phyloP scores from a whole-genome alignment of 768 basidiomycete genomes.

The Phallus indusiatus region DNA sequence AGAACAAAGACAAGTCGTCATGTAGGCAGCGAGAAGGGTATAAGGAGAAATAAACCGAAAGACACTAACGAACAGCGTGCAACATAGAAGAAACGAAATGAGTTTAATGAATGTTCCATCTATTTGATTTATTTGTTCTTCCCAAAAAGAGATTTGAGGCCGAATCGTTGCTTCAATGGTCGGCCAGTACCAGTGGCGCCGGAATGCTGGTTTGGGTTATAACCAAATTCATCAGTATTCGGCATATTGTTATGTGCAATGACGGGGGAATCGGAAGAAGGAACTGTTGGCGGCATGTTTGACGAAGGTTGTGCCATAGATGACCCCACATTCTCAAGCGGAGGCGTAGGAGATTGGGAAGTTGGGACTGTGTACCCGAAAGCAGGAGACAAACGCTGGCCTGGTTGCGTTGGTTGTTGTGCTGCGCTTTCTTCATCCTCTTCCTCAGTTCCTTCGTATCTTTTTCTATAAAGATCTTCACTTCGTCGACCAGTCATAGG shows the following conservation, averaged over 20 bases:
- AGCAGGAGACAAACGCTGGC: neutral
- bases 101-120: too few species aligned
- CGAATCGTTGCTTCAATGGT: constrained; percentile 1
- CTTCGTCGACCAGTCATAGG: neutral
- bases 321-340: neutral
- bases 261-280: neutral
- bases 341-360: neutral
- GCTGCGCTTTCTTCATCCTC: neutral
- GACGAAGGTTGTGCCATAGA: neutral
- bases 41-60: too few species aligned
- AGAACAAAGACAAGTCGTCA: too few species aligned
- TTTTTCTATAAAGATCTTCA: neutral
- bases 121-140: neutral
- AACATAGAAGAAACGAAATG: too few species aligned
- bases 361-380: neutral
- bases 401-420: neutral
- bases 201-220: neutral
- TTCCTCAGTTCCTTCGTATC: neutral
- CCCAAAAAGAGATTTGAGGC: constrained; percentile 5
- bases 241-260: neutral
- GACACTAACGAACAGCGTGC: too few species aligned
- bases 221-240: neutral
- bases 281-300: neutral
- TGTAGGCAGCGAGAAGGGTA: too few species aligned
- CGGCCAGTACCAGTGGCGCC: neutral